These are phyloP conservation scores for Plantago ovata DNA, from an alignment of 257 asterid genomes.

Conservation along the genomic window DNA sequence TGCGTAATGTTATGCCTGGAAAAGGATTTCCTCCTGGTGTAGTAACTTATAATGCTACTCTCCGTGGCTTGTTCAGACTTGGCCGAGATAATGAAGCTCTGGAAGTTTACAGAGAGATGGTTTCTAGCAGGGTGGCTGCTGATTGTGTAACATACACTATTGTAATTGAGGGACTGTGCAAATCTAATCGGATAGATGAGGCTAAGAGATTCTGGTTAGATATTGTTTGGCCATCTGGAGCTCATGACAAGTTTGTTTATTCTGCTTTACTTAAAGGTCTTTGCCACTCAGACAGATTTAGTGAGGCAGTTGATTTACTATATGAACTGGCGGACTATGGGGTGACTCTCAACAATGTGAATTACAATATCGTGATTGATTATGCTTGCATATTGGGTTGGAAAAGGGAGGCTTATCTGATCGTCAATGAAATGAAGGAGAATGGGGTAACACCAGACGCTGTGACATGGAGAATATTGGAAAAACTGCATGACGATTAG, in stretches of 20 bases:
- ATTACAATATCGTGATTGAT: conserved; percentile 71
- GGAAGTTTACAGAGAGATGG: conserved; percentile 50
- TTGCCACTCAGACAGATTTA: conserved; percentile 40
- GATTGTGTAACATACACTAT: conserved; percentile 61
- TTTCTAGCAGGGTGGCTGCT: conserved; percentile 33
- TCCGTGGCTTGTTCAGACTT: conserved; percentile 64
- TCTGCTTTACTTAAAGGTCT: conserved; percentile 75
- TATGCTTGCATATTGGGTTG: conserved; percentile 59
- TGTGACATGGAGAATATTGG: conserved; percentile 83
- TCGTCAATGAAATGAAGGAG: conserved; percentile 74
- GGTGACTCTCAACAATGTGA: conserved; percentile 45
- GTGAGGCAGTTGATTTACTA: conserved; percentile 70
- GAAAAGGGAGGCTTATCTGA: conserved; percentile 79
- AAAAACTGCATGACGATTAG: conserved; percentile 41
- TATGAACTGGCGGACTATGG: conserved; percentile 78
- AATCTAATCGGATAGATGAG: conserved; percentile 39
- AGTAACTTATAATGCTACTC: conserved; percentile 62
- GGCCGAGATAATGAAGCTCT: conserved; percentile 56
- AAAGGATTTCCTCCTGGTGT: conserved; percentile 52
- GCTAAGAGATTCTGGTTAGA: conserved; percentile 70
- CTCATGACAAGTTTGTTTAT: conserved; percentile 67
- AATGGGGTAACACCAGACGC: conserved; percentile 73
- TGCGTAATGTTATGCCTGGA: conserved; percentile 53
- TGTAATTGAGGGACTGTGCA: conserved; percentile 60
- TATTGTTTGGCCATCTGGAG: conserved; percentile 62